A percentile compares a stretch with the other conserved stretches of the same genome.
Conservation (phyloP, 83 land plant genomes). For the Picea abies region DNA sequence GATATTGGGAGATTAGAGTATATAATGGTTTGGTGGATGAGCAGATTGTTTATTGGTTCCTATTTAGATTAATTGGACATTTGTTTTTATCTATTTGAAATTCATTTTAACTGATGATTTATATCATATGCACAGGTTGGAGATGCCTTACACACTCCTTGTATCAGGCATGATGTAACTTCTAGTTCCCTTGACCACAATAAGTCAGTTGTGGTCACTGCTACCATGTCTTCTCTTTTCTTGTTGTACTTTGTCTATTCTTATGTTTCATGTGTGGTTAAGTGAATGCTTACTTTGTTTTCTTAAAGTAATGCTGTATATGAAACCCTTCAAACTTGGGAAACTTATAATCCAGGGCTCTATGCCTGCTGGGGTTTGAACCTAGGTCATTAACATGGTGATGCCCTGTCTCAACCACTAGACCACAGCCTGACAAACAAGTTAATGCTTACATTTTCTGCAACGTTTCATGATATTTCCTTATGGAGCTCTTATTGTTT, state of each 20-base stretch:
- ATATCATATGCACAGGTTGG: background rate
- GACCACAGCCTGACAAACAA: too few species aligned
- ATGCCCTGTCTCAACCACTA: too few species aligned
- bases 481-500: background rate
- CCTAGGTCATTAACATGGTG: too few species aligned
- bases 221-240: background rate
- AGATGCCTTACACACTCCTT: background rate
- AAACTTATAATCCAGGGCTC: too few species aligned
- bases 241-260: background rate
- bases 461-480: background rate
- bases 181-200: too few species aligned
- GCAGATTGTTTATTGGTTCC: too few species aligned
- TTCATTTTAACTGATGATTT: background rate
- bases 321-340: too few species aligned
- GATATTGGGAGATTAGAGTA: background rate
- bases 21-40: background rate
- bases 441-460: too few species aligned
- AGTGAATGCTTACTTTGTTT: background rate
- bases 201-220: background rate
- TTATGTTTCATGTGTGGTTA: background rate
- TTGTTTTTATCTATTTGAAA: background rate
- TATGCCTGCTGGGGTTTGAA: too few species aligned
- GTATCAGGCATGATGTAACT: too few species aligned
- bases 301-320: background rate
- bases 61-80: background rate